Percentiles rank a stretch among this genome's conserved stretches.
Evolutionary conservation across 208 protist genomes (phyloP).

Genomic region (Entamoeba histolytica): DNA sequence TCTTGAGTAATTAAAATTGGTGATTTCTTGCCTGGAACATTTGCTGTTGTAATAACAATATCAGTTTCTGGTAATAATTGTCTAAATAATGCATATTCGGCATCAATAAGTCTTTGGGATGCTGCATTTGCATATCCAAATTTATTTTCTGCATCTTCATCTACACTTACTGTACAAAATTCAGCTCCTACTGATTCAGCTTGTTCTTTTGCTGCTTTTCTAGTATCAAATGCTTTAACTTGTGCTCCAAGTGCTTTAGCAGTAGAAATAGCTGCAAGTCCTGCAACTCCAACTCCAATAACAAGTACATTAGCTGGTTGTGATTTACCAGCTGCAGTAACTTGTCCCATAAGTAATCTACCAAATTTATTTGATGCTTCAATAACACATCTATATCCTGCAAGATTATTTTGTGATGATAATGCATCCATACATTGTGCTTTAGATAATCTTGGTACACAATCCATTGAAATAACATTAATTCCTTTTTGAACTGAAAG

Average conservation of each 20-base stretch:
- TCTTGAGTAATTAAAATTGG: slow-evolving; percentile 52
- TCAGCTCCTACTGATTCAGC: slow-evolving; percentile 57
- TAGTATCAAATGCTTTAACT: slow-evolving; percentile 60
- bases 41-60: slow-evolving; percentile 69
- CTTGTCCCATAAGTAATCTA: slow-evolving; percentile 11
- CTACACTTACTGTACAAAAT: slow-evolving; percentile 49
- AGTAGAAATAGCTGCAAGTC: slow-evolving; percentile 52
- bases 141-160: slow-evolving; percentile 46
- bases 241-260: slow-evolving; percentile 63
- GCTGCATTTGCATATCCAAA: slow-evolving; percentile 67
- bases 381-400: slow-evolving; percentile 21
- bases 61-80: slow-evolving; percentile 56
- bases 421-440: slow-evolving; percentile 25
- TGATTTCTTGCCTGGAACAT: slow-evolving; percentile 52
- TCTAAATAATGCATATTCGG: slow-evolving; percentile 51
- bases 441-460: slow-evolving; percentile 13
- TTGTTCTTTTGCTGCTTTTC: slow-evolving; percentile 47
- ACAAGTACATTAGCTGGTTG: slow-evolving; percentile 48
- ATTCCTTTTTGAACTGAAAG: neutral
- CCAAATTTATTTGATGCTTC: slow-evolving; percentile 15
- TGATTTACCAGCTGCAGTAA: slow-evolving; percentile 64
- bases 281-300: slow-evolving; percentile 62
- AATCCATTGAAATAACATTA: slow-evolving; percentile 20
- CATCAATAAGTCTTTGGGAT: slow-evolving; percentile 52
- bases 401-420: slow-evolving; percentile 17